Evolutionary conservation across 2,329 filamentous ascomycete genomes (phyloP).

Genomic region (Hymenoscyphus linearis): DNA sequence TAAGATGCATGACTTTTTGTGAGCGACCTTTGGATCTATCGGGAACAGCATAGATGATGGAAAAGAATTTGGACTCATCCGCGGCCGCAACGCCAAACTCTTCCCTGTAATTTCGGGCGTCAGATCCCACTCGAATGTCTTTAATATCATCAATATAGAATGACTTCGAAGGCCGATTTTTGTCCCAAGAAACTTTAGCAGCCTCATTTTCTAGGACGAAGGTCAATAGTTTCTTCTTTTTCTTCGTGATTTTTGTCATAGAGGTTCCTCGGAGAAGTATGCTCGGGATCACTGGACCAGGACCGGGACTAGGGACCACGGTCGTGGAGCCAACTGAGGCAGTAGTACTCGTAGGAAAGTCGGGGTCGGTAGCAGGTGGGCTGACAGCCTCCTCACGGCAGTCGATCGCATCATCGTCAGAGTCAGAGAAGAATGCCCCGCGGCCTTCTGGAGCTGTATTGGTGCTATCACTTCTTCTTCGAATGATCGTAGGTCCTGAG

Average conservation of each 20-base stretch:
- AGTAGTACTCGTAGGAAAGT: conserved; percentile 44
- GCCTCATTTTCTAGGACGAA: conserved; percentile 74
- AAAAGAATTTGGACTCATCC: conserved; percentile 74
- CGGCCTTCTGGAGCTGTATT: conserved; percentile 53
- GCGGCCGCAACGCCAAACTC: conserved; percentile 68
- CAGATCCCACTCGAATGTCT: conserved; percentile 76
- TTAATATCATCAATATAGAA: conserved; percentile 95
- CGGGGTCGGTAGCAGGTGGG: conserved; percentile 38
- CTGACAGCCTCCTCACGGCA: conserved; percentile 44
- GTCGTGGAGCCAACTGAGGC: conserved; percentile 43
- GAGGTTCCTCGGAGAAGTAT: conserved; percentile 72
- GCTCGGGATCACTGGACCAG: conserved; percentile 70
- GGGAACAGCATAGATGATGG: conserved; percentile 77
- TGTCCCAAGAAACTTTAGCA: conserved; percentile 85
- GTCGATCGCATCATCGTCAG: conserved; percentile 51
- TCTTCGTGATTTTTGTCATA: conserved; percentile 81
- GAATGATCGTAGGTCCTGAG: conserved; percentile 81
- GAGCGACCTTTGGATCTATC: conserved; percentile 67
- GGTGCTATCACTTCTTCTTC: conserved; percentile 85
- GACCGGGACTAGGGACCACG: conserved; percentile 34
- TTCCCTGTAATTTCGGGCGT: conserved; percentile 84
- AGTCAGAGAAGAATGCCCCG: conserved; percentile 42
- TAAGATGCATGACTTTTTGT: conserved; percentile 79
- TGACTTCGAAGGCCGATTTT: conserved; percentile 69
- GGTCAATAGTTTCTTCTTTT: conserved; percentile 67